phyloP scores from a whole-genome alignment of 306 rosid genomes.

The Alnus glutinosa region DNA sequence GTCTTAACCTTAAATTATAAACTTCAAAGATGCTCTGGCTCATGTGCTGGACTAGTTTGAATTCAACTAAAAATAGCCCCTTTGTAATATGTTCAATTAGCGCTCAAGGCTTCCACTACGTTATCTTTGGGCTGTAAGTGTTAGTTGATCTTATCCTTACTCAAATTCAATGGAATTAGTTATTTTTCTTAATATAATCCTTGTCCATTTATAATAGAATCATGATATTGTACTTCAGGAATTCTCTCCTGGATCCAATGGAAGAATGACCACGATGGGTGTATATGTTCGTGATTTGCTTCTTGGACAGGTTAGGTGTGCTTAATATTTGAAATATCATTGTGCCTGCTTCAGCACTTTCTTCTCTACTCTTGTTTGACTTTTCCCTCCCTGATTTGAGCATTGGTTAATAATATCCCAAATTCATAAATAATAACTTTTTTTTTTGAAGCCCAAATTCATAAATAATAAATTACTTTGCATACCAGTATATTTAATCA shows the following conservation, averaged over 20 bases:
- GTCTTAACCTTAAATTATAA: not conserved
- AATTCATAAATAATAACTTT: not conserved
- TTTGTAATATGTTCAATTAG: too few relatives aligned
- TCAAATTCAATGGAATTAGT: not conserved
- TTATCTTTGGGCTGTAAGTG: conserved; percentile 1
- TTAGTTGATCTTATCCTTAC: not conserved
- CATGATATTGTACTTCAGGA: conserved; percentile 56
- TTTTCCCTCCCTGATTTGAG: conserved; percentile 28
- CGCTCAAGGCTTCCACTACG: too few relatives aligned
- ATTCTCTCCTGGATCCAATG: conserved; percentile 97
- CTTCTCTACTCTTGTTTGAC: conserved; percentile 5
- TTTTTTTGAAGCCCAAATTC: not conserved
- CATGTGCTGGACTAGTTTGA: conserved; percentile 2
- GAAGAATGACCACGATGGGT: conserved; percentile 95
- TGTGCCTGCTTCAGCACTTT: conserved; percentile 19
- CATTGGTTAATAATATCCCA: conserved; percentile 25
- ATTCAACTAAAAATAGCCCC: not conserved
- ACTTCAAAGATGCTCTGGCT: not conserved
- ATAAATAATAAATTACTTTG: not conserved
- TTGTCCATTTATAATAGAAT: conserved; percentile 22
- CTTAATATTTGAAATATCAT: conserved; percentile 1
- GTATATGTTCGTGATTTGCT: conserved; percentile 92
- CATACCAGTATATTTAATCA: not conserved
- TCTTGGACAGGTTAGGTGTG: conserved; percentile 82
- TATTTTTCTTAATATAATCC: conserved; percentile 1